phyloP scores from a whole-genome alignment of 1,284 basidiomycete species.

The Sanguinoderma infundibulare region DNA sequence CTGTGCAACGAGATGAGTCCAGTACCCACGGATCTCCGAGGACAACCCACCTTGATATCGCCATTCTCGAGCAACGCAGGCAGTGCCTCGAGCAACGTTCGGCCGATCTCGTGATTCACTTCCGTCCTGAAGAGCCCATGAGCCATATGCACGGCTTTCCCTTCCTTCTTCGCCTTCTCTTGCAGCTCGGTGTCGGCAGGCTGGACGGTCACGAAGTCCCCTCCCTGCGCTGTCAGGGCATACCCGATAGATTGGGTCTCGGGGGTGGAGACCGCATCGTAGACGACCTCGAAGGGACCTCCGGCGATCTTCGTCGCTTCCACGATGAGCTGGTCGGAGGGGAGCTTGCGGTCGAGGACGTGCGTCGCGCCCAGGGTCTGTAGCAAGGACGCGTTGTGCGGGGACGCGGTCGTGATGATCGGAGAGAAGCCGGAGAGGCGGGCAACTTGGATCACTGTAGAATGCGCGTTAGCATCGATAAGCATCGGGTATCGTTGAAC shows the following conservation, averaged over 20 bases:
- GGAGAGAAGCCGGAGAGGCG: slow-evolving; percentile 40
- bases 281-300: slow-evolving; percentile 28
- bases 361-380: slow-evolving; percentile 42
- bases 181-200: neutral
- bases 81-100: neutral
- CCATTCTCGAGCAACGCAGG: slow-evolving; percentile 19
- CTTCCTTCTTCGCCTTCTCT: neutral
- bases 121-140: slow-evolving; percentile 1
- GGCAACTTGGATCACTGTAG: slow-evolving; percentile 39
- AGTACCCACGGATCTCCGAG: neutral
- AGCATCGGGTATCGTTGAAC: neutral
- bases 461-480: neutral
- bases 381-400: slow-evolving; percentile 36
- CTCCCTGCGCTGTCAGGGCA: neutral
- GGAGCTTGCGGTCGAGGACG: slow-evolving; percentile 35
- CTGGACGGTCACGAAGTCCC: neutral
- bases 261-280: slow-evolving; percentile 31
- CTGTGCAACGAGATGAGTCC: slow-evolving; percentile 2
- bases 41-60: slow-evolving; percentile 17
- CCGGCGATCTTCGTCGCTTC: slow-evolving; percentile 24
- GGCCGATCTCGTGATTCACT: neutral
- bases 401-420: slow-evolving; percentile 41
- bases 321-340: slow-evolving; percentile 22
- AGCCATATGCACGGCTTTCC: neutral
- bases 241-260: slow-evolving; percentile 24